A percentile compares a stretch with the other conserved stretches of the same genome.
These are phyloP conservation scores for Elsinoe ampelina DNA, from an alignment of 2,329 filamentous ascomycete genomes.

Conservation along the genomic window DNA sequence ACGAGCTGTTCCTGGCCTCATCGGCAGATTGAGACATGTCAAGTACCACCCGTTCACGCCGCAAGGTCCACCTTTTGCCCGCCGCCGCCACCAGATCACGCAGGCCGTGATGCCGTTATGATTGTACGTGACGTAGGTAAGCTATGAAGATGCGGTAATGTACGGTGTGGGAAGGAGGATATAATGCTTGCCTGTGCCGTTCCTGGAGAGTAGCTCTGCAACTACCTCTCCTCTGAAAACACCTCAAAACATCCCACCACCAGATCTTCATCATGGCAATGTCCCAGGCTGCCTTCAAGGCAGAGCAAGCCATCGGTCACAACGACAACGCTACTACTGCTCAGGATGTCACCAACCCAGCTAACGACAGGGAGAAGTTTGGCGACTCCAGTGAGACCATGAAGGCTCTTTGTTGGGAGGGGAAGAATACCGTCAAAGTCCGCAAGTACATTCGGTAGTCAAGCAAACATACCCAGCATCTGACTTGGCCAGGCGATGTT, in stretches of 20 bases:
- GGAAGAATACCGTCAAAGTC: constrained; percentile 68
- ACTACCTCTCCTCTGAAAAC: background rate
- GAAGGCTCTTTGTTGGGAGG: constrained; percentile 74
- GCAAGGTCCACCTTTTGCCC: background rate
- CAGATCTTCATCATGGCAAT: constrained; percentile 32
- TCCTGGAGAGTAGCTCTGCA: background rate
- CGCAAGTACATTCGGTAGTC: constrained; percentile 30
- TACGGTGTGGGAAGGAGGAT: background rate
- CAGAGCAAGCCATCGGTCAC: constrained; percentile 61
- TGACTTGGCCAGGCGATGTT: constrained; percentile 41
- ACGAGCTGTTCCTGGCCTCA: background rate
- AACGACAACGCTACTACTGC: constrained; percentile 52
- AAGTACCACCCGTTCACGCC: constrained; percentile 11
- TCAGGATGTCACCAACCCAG: constrained; percentile 63
- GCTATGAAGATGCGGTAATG: background rate
- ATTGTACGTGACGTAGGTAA: constrained; percentile 11
- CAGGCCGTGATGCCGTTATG: constrained; percentile 10
- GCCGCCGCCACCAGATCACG: background rate
- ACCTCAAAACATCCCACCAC: background rate
- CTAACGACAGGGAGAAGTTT: constrained; percentile 38
- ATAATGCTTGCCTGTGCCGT: background rate
- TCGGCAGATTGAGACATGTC: constrained; percentile 8
- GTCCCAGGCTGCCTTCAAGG: constrained; percentile 57
- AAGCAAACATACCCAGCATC: background rate
- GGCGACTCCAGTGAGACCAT: constrained; percentile 53